Evolutionary conservation across 495 filamentous ascomycete species (phyloP).

Genomic region (Penicillium diatomitis): DNA sequence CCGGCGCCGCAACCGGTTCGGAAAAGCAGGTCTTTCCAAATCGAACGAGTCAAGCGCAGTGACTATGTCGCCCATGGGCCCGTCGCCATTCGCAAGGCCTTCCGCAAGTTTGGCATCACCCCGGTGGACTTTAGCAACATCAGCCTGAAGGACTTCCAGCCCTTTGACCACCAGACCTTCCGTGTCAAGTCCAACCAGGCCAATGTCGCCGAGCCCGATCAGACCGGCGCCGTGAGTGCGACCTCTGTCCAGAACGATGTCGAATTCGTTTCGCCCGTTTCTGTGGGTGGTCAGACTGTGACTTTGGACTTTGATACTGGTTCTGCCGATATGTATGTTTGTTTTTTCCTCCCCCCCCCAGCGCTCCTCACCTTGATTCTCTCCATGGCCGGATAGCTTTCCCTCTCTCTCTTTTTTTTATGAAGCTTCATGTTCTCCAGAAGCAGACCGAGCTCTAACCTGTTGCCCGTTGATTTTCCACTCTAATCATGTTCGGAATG

Average conservation of each 20-base stretch:
- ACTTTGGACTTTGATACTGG: slow-evolving; percentile 79
- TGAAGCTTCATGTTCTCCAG: too few relatives aligned
- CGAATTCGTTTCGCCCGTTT: slow-evolving; percentile 63
- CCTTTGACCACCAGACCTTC: slow-evolving; percentile 15
- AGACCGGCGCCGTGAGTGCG: slow-evolving; percentile 49
- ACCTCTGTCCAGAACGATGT: slow-evolving; percentile 52
- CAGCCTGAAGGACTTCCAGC: slow-evolving; percentile 30
- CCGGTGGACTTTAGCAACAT: slow-evolving; percentile 14
- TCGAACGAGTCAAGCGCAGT: slow-evolving; percentile 47
- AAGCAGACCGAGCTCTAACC: neutral
- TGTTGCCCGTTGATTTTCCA: neutral
- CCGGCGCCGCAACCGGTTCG: slow-evolving; percentile 18
- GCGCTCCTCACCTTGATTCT: neutral
- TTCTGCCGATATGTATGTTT: slow-evolving; percentile 67
- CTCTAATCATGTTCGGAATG: too few relatives aligned
- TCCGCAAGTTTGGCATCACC: slow-evolving; percentile 51
- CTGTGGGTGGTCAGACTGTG: slow-evolving; percentile 63
- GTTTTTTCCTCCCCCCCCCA: neutral
- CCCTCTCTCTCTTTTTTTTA: too few relatives aligned
- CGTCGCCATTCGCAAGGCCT: slow-evolving; percentile 49
- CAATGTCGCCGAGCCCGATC: slow-evolving; percentile 16
- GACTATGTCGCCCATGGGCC: slow-evolving; percentile 46
- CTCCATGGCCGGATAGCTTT: too few relatives aligned
- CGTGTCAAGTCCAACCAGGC: slow-evolving; percentile 7
- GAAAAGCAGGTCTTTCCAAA: slow-evolving; percentile 44